Conservation (phyloP, 345 rosid genomes). For the Trapa bicornis region DNA sequence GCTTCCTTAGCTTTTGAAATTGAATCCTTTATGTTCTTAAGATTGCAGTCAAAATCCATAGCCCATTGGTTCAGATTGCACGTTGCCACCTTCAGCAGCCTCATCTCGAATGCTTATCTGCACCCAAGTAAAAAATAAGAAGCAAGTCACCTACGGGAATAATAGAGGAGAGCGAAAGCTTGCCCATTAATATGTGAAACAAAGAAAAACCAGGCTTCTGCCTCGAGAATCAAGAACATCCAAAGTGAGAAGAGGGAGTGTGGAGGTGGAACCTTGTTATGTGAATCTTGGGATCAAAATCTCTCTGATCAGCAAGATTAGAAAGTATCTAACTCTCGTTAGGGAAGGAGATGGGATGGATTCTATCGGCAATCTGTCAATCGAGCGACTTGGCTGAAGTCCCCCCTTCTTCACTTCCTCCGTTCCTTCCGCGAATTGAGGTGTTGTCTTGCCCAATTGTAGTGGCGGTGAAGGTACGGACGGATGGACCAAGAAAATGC, state of each 20-base stretch:
- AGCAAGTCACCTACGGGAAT: not conserved
- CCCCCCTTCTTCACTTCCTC: too few species aligned
- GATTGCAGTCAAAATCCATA: slow-evolving; percentile 74
- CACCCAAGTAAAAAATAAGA: not conserved
- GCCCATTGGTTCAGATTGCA: slow-evolving; percentile 97
- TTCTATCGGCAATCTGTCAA: too few species aligned
- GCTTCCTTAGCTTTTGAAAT: slow-evolving; percentile 50
- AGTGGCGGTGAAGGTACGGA: too few species aligned
- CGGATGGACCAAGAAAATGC: too few species aligned
- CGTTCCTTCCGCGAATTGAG: too few species aligned
- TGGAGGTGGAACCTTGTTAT: not conserved
- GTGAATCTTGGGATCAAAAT: not conserved
- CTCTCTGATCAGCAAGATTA: not conserved
- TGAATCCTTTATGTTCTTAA: slow-evolving; percentile 69
- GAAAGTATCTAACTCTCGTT: not conserved
- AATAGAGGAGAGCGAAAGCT: not conserved
- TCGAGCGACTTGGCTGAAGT: too few species aligned
- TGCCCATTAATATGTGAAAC: not conserved
- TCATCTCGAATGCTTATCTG: slow-evolving; percentile 23
- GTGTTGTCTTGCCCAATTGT: too few species aligned
- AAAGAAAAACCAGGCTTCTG: not conserved
- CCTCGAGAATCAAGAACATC: not conserved
- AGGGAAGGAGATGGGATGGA: not conserved
- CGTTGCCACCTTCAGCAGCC: slow-evolving; percentile 70
- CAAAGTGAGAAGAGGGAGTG: not conserved